Evolutionary conservation across 805 yeast species (phyloP).

Genomic region (Sugiyamaella qingdaonensis): DNA sequence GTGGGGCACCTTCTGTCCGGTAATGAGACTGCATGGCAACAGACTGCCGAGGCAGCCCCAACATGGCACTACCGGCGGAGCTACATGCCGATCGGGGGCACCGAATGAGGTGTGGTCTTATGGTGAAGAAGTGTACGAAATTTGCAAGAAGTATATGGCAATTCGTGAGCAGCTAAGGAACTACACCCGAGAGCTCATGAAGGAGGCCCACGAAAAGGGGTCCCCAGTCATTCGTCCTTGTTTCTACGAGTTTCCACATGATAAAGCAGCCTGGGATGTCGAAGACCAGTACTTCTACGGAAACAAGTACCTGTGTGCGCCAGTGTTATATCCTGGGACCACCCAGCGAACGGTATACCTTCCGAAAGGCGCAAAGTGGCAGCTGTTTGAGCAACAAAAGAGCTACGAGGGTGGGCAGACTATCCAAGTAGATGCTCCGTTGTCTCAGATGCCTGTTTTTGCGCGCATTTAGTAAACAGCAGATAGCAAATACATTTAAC

Average conservation of each 20-base stretch:
- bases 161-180: constrained; percentile 16
- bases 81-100: constrained; percentile 20
- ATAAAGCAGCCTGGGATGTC: constrained; percentile 14
- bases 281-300: constrained; percentile 21
- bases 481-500: neutral
- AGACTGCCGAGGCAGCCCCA: constrained; percentile 19
- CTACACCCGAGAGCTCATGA: constrained; percentile 17
- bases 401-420: constrained; percentile 15
- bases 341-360: constrained; percentile 12
- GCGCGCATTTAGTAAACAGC: neutral
- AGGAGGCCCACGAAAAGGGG: constrained; percentile 18
- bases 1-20: constrained; percentile 22
- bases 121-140: constrained; percentile 18
- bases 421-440: constrained; percentile 7
- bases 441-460: constrained; percentile 19
- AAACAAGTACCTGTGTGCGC: constrained; percentile 16
- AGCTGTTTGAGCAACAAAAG: constrained; percentile 11
- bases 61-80: constrained; percentile 21
- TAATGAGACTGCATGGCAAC: constrained; percentile 21
- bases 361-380: constrained; percentile 17
- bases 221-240: constrained; percentile 20
- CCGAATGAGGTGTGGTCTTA: constrained; percentile 22
- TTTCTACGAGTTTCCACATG: constrained; percentile 19
- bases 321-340: constrained; percentile 15
- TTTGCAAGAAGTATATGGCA: constrained; percentile 19